These are phyloP conservation scores for Physaria fendleri DNA, from an alignment of 345 rosid genomes.

Conservation along the genomic window DNA sequence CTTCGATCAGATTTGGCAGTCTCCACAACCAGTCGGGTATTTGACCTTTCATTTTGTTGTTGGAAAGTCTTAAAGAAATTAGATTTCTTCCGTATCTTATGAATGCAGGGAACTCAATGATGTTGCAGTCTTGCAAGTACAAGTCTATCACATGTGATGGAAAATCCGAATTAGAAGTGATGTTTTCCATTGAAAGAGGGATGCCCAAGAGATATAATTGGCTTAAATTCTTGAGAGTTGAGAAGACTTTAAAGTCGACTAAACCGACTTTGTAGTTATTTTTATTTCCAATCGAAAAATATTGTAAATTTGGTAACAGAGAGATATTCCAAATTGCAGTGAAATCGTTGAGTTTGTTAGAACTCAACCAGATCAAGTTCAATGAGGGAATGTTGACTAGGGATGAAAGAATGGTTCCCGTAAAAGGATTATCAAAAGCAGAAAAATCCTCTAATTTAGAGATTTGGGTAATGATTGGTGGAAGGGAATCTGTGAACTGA, in stretches of 20 bases:
- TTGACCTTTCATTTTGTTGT: not conserved
- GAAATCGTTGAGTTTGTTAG: not conserved
- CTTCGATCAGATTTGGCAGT: accelerated
- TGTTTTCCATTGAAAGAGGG: not conserved
- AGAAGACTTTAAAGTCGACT: not conserved
- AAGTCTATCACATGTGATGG: not conserved
- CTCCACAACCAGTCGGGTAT: not conserved
- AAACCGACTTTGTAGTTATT: not conserved
- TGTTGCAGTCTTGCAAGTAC: not conserved
- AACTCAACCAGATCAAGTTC: not conserved
- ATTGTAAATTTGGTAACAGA: no score
- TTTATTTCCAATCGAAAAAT: not conserved
- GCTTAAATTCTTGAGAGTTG: not conserved
- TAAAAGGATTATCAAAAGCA: not conserved
- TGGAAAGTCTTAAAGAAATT: not conserved
- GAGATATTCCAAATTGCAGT: not conserved
- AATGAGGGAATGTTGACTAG: not conserved
- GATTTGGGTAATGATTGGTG: not conserved
- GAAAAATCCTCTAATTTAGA: not conserved
- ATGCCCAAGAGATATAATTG: not conserved
- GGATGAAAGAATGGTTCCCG: not conserved
- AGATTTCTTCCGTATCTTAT: not conserved
- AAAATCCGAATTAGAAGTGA: not conserved
- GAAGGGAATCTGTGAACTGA: not conserved
- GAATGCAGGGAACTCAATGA: not conserved